Percentiles rank a stretch among this genome's conserved stretches.
Conservation (phyloP, 2,329 filamentous ascomycete genomes). For the Penicillium sp. region DNA sequence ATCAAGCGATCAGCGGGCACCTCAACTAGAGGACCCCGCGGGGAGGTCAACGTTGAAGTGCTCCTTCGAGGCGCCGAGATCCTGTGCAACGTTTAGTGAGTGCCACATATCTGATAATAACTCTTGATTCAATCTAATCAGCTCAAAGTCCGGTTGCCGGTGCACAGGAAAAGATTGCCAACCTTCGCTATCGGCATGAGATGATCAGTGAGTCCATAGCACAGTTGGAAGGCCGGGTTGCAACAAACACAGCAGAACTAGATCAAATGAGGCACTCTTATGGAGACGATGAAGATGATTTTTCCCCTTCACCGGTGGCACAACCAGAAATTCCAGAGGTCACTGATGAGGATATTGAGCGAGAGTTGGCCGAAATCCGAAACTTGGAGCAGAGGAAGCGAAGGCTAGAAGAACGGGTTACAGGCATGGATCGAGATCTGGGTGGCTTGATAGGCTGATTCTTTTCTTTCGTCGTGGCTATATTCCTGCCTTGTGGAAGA, state of each 20-base stretch:
- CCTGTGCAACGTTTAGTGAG: conserved; percentile 77
- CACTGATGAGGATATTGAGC: conserved; percentile 46
- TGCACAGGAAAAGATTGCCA: conserved; percentile 71
- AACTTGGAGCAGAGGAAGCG: conserved; percentile 65
- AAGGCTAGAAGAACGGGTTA: conserved; percentile 62
- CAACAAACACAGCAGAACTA: conserved; percentile 71
- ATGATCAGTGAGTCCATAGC: conserved; percentile 71
- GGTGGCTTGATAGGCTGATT: conserved; percentile 58
- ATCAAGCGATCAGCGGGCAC: conserved; percentile 63
- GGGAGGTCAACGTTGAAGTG: conserved; percentile 82
- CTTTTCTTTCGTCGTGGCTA: not conserved
- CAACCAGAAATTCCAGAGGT: conserved; percentile 29
- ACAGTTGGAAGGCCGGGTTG: conserved; percentile 78
- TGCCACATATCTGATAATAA: not conserved
- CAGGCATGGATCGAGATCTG: conserved; percentile 67
- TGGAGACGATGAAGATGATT: conserved; percentile 57
- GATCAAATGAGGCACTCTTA: conserved; percentile 66
- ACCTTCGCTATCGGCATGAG: conserved; percentile 68
- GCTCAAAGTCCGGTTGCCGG: conserved; percentile 67
- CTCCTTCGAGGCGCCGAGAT: conserved; percentile 85
- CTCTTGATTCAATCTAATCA: conserved; percentile 13
- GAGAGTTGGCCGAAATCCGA: conserved; percentile 56
- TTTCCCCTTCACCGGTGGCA: conserved; percentile 45
- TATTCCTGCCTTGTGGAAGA: not conserved
- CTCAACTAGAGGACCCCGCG: conserved; percentile 53